Evolutionary conservation across 805 yeast species (phyloP).

Genomic region (Sugiyamaella boreocaroliniensis): DNA sequence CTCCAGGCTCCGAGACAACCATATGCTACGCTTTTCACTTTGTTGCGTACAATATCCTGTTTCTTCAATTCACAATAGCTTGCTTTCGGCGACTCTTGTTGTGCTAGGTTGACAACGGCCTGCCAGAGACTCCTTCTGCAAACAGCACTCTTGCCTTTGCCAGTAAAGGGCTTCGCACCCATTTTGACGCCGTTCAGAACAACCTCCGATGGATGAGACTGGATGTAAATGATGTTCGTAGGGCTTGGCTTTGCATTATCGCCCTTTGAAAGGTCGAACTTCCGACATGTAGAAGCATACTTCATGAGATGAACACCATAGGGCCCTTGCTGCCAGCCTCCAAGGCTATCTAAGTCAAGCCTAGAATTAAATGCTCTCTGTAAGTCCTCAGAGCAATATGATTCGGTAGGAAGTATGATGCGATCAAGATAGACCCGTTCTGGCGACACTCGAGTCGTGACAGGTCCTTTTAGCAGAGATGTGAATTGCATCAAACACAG

Average conservation of each 20-base stretch:
- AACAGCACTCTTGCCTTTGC: constrained; percentile 19
- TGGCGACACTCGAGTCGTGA: constrained; percentile 20
- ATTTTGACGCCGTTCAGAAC: constrained; percentile 23
- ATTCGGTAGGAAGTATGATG: constrained; percentile 26
- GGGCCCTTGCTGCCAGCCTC: neutral
- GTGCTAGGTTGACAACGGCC: constrained; percentile 5
- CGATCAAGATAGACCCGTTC: constrained; percentile 21
- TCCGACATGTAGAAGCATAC: neutral
- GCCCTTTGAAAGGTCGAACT: constrained; percentile 3
- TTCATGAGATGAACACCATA: constrained; percentile 4
- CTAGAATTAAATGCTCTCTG: constrained; percentile 27
- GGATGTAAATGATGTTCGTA: constrained; percentile 8
- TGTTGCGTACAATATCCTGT: neutral
- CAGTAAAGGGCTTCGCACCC: constrained; percentile 22
- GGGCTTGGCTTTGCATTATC: constrained; percentile 15
- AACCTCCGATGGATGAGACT: constrained; percentile 13
- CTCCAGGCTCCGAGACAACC: neutral
- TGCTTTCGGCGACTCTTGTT: neutral
- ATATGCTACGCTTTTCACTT: neutral
- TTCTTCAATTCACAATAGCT: neutral
- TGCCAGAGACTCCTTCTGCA: constrained; percentile 12
- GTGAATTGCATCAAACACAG: constrained; percentile 52
- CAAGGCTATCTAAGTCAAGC: neutral
- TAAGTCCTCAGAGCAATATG: constrained; percentile 19
- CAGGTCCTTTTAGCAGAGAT: constrained; percentile 30